Percentiles rank a stretch among this genome's conserved stretches.
Conservation (phyloP, 2,329 filamentous ascomycete species). For the Tothia fuscella region DNA sequence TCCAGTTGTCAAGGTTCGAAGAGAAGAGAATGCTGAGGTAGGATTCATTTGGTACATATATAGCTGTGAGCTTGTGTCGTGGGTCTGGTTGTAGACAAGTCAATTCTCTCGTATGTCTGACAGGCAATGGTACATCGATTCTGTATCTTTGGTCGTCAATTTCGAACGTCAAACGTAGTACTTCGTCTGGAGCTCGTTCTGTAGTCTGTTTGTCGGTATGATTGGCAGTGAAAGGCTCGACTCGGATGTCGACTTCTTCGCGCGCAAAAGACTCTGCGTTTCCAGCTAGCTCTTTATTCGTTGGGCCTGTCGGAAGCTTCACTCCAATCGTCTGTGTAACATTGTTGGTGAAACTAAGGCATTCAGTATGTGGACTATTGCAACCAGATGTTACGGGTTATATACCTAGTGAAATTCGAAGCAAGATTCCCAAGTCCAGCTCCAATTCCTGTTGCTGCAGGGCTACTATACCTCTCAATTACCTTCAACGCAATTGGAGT, state of each 20-base stretch:
- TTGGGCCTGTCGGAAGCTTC: constrained; percentile 21
- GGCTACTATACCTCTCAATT: constrained; percentile 60
- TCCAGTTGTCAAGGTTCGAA: constrained; percentile 62
- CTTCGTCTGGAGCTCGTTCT: constrained; percentile 47
- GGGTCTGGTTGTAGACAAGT: constrained; percentile 28
- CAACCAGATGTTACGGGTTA: too few relatives aligned
- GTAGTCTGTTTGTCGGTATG: constrained; percentile 50
- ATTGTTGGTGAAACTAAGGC: constrained; percentile 36
- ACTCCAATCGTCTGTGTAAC: constrained; percentile 23
- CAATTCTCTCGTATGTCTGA: constrained; percentile 25
- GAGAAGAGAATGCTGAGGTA: constrained; percentile 56
- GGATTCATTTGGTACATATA: constrained; percentile 27
- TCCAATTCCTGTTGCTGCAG: constrained; percentile 22
- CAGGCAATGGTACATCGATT: constrained; percentile 55
- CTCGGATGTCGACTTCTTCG: constrained; percentile 48
- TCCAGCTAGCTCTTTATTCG: constrained; percentile 33
- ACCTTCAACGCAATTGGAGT: constrained; percentile 59
- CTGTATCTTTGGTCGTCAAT: constrained; percentile 53
- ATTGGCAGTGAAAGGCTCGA: constrained; percentile 57
- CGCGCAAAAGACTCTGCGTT: constrained; percentile 50
- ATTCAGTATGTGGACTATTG: too few relatives aligned
- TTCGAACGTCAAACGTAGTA: constrained; percentile 64
- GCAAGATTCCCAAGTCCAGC: constrained; percentile 16
- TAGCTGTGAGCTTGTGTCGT: constrained; percentile 27
- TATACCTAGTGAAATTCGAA: constrained; percentile 14